Base-by-base conservation (phyloP, 2,329 filamentous ascomycete genomes). In the Cordyceps tenuipes region DNA sequence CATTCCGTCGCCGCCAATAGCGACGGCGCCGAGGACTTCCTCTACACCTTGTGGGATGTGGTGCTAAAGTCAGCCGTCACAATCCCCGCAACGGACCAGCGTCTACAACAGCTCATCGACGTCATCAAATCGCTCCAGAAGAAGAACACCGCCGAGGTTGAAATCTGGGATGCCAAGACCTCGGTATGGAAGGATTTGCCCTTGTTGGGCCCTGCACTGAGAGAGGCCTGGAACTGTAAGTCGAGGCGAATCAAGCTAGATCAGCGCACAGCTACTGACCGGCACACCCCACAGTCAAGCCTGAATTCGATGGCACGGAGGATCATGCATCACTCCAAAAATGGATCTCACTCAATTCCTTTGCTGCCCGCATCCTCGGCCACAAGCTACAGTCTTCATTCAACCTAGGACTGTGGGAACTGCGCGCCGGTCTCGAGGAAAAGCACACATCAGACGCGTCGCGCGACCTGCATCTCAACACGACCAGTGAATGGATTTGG, bases 321-420 rank as follows among this genome's bases (percentile, higher is more conserved):
- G 39, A 60, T n/a, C 64, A 64, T 21, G 58, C 43, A 39, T 49
- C 62, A 12, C 59, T 68, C 34, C 23, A 62, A 3, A 60, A 68
- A 54, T 73, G 70, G 70, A 62, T 68, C 36, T 69, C 68, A 10
- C 62, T 72, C 63, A 70, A 73, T 65, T 70, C 70, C 12, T 71
- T 73, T 49, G 65, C 66, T 52, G 71, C 71, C 26, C 70, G 67
- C 52, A 61, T 72, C 19, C 64, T 69, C 57, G 67, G 66, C 61
- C 53, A 62, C n/a, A 39, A 49, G 8, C 62, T 67, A 19, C 60
- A 63, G 26, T 15, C 53, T 12, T 70, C 68, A 64, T 62, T 62
- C 47, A 69, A 69, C 55, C 65, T 71, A 47, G 70, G 64, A 56
- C 61, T 72, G 57, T 69, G 68, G 68, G 64, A 68, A 57, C 61